These are phyloP conservation scores for Fusarium hainanense DNA, from an alignment of 2,329 filamentous ascomycete genomes.

Conservation along the genomic window DNA sequence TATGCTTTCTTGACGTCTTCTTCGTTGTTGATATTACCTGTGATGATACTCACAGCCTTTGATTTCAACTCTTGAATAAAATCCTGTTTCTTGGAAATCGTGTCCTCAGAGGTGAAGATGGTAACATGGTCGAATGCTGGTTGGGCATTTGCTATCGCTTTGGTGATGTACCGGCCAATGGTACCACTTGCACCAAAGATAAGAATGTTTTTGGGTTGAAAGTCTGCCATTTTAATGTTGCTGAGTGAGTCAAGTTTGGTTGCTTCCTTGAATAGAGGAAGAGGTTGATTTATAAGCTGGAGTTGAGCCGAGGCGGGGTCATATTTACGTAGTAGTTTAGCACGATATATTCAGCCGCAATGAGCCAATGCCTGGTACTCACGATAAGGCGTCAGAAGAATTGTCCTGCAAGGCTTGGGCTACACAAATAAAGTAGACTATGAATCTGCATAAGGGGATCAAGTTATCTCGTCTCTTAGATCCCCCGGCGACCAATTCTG, in stretches of 20 bases:
- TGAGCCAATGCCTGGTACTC: neutral
- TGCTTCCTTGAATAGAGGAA: neutral
- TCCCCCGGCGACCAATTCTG: no score
- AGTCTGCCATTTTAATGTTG: conserved; percentile 31
- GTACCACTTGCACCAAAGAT: conserved; percentile 55
- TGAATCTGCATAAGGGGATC: no score
- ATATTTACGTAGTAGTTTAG: neutral
- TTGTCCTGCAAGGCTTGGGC: neutral
- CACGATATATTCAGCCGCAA: conserved; percentile 11
- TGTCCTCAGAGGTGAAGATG: conserved; percentile 49
- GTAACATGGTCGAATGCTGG: conserved; percentile 50
- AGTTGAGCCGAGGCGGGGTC: conserved; percentile 21
- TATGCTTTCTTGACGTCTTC: conserved; percentile 67
- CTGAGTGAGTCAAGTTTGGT: neutral
- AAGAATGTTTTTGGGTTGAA: conserved; percentile 38
- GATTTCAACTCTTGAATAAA: conserved; percentile 38
- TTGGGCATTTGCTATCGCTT: conserved; percentile 51
- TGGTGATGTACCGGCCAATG: conserved; percentile 56
- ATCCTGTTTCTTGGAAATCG: conserved; percentile 32
- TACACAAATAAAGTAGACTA: no score
- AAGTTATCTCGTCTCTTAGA: no score
- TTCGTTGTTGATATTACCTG: conserved; percentile 52
- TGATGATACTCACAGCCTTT: conserved; percentile 41
- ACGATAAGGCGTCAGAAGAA: neutral
- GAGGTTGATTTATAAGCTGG: conserved; percentile 10